These are phyloP conservation scores for Fusarium hostae DNA, from an alignment of 2,329 filamentous ascomycete genomes.

Conservation along the genomic window DNA sequence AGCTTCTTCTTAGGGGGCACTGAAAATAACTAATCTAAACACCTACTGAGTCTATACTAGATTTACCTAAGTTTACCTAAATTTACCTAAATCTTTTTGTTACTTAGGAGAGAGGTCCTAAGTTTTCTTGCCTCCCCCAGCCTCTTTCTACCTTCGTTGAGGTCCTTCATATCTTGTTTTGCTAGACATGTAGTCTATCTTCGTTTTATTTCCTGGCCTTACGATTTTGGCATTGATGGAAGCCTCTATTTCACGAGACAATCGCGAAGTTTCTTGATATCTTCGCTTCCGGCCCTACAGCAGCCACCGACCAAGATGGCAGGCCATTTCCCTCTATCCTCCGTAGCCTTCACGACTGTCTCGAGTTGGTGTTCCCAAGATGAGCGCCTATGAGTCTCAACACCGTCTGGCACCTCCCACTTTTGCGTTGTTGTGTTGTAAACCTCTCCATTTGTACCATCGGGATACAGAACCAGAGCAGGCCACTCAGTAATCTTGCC, in stretches of 20 bases:
- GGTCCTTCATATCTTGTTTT: background rate
- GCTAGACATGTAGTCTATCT: background rate
- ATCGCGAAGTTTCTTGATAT: slow-evolving; percentile 49
- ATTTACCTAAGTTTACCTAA: background rate
- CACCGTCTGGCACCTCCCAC: slow-evolving; percentile 62
- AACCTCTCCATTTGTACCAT: slow-evolving; percentile 74
- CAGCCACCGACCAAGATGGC: slow-evolving; percentile 64
- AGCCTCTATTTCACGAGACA: slow-evolving; percentile 19
- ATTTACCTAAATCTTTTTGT: background rate
- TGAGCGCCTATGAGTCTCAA: slow-evolving; percentile 25
- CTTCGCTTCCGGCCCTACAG: slow-evolving; percentile 59
- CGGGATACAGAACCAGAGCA: slow-evolving; percentile 72
- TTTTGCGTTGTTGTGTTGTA: slow-evolving; percentile 72
- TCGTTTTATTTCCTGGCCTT: background rate
- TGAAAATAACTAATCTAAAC: background rate
- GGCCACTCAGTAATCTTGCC: slow-evolving; percentile 57
- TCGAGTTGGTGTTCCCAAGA: slow-evolving; percentile 61
- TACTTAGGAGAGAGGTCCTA: background rate
- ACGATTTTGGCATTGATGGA: background rate
- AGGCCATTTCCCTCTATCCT: slow-evolving; percentile 54
- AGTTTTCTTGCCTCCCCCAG: background rate
- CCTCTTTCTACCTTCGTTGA: background rate
- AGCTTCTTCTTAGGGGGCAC: background rate
- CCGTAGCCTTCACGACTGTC: slow-evolving; percentile 53
- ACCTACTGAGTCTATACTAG: too few relatives aligned